Conservation (phyloP, 352 stramenopile genomes). For the Pythium grandisporangium region DNA sequence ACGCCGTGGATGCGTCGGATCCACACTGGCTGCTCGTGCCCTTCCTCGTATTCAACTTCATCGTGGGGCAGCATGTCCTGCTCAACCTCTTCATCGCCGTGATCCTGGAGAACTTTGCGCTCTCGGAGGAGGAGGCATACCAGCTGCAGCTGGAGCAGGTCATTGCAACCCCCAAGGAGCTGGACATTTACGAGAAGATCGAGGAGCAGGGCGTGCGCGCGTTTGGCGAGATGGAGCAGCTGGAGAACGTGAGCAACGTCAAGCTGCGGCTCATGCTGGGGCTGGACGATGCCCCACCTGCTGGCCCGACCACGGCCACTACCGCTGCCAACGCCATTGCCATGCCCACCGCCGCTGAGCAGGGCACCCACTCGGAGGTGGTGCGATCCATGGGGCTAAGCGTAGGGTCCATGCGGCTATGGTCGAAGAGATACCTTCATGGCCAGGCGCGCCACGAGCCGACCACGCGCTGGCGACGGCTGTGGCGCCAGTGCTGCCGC, state of each 20-base stretch:
- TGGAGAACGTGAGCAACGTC: conserved; percentile 74
- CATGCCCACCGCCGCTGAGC: neutral
- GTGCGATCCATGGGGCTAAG: neutral
- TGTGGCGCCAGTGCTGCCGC: conserved; percentile 13
- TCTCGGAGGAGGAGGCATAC: conserved; percentile 74
- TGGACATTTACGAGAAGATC: conserved; percentile 78
- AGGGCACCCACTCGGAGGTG: neutral
- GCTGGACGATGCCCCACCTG: conserved; percentile 19
- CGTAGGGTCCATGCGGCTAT: neutral
- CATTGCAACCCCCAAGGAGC: conserved; percentile 72
- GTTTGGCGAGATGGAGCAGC: conserved; percentile 69
- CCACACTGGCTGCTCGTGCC: conserved; percentile 62
- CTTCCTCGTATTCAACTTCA: conserved; percentile 70
- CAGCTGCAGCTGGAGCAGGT: conserved; percentile 77
- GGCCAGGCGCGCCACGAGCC: neutral
- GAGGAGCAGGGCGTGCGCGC: conserved; percentile 67
- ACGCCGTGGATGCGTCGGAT: conserved; percentile 57
- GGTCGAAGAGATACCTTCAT: neutral
- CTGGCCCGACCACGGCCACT: neutral
- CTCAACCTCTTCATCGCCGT: conserved; percentile 80
- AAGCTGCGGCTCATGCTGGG: conserved; percentile 74
- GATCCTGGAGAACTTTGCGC: conserved; percentile 78
- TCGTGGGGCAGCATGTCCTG: conserved; percentile 68
- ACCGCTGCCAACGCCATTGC: conserved; percentile 5
- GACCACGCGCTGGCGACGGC: neutral